A percentile compares a stretch with the other conserved stretches of the same genome.
These are phyloP conservation scores for Penicillium crystallinum DNA, from an alignment of 495 filamentous ascomycete genomes.

Conservation along the genomic window DNA sequence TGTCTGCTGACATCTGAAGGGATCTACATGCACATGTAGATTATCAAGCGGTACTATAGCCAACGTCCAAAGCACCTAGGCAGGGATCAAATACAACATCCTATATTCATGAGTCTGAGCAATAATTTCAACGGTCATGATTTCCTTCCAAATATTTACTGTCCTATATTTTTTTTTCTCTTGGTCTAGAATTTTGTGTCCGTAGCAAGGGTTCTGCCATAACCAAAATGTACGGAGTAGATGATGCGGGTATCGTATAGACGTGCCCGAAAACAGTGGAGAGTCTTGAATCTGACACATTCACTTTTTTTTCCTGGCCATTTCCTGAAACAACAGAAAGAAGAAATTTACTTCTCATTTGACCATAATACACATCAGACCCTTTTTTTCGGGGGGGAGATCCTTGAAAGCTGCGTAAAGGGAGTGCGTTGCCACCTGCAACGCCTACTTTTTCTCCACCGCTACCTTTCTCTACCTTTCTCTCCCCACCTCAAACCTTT, in stretches of 20 bases:
- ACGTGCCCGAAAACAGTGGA: slow-evolving; percentile 3
- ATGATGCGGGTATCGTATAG: slow-evolving; percentile 8
- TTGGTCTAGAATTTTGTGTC: no score
- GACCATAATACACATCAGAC: neutral
- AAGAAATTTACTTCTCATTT: neutral
- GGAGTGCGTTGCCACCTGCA: slow-evolving; percentile 45
- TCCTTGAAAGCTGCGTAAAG: slow-evolving; percentile 20
- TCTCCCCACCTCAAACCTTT: slow-evolving; percentile 34
- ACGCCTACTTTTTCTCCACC: slow-evolving; percentile 35
- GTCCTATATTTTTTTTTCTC: no score
- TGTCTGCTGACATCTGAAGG: no score
- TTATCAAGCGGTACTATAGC: no score
- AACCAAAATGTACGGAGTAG: neutral
- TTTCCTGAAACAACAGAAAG: neutral
- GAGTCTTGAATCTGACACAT: neutral
- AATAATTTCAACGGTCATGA: no score
- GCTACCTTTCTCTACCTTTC: slow-evolving; percentile 39
- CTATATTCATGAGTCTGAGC: no score
- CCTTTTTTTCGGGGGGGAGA: slow-evolving; percentile 2
- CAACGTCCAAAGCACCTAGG: no score
- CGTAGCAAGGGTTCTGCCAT: no score
- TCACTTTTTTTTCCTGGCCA: neutral
- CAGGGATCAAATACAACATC: no score
- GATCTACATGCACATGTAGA: no score
- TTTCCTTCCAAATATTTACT: no score